Evolutionary conservation across 139 green algal species (phyloP).

Genomic region (Parachlorella kessleri): DNA sequence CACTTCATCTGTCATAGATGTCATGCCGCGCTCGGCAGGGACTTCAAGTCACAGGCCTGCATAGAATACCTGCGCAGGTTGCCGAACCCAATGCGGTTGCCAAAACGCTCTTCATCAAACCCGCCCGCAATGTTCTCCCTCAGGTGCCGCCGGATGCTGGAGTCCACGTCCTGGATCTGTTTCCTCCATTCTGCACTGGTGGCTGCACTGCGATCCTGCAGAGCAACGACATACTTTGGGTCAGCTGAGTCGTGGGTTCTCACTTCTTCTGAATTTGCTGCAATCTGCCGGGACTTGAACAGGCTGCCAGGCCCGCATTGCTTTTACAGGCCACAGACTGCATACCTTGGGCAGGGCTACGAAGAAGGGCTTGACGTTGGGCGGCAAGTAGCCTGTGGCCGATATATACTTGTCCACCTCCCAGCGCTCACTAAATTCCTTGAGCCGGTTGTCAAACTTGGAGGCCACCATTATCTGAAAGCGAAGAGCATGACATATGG

Average conservation of each 20-base stretch:
- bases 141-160: constrained; percentile 60
- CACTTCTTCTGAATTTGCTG: too few relatives aligned
- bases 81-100: constrained; percentile 75
- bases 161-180: constrained; percentile 81
- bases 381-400: constrained; percentile 85
- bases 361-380: constrained; percentile 90
- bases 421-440: constrained; percentile 93
- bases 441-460: constrained; percentile 97
- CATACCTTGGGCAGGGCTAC: constrained; percentile 94
- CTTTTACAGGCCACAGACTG: too few relatives aligned
- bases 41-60: background rate
- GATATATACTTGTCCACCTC: constrained; percentile 94
- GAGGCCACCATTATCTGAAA: constrained; percentile 84
- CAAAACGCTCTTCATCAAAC: constrained; percentile 92
- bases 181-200: constrained; percentile 78
- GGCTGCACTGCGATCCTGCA: constrained; percentile 66
- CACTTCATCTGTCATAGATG: too few relatives aligned
- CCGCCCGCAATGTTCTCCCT: constrained; percentile 63
- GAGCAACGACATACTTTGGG: too few relatives aligned
- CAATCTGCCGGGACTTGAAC: too few relatives aligned
- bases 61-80: constrained; percentile 77
- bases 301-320: too few relatives aligned
- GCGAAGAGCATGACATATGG: too few relatives aligned
- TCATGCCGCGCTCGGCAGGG: too few relatives aligned
- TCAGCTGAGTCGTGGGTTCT: too few relatives aligned